Evolutionary conservation across 163 green algal species (phyloP), one percentile per base, ranked within the genome.

Genomic region (Scenedesmus sp.): DNA sequence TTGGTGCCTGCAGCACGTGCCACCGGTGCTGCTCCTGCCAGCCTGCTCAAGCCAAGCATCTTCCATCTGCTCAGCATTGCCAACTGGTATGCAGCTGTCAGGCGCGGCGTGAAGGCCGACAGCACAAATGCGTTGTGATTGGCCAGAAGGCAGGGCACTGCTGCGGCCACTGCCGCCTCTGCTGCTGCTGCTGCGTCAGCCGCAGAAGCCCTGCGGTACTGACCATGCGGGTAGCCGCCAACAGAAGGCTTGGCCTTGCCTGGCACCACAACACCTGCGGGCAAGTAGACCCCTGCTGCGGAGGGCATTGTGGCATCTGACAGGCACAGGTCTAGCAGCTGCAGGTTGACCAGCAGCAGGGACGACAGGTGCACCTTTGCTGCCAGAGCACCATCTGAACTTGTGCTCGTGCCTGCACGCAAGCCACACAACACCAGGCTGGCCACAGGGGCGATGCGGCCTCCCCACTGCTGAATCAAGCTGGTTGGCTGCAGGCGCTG

Each of bases 121-220:
- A 92, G 81, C 61, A 92, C 59, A 83, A 92, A 88, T 6, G 88
- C 81, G 15, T 84, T 89, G 81, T 85, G 37, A 13, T 92, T 89
- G 20, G 73, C 53, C 18, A 61, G 51, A 13, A 92, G 24, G n/a
- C 65, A 56, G 22, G 43, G 43, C 51, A 73, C 46, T 33, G 46
- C 51, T n/a, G 84, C 83, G 0, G 53, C 56, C 1, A 42, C 56
- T 35, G 56, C 56, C 5, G 37, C 46, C 44, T 37, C 82, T n/a
- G 42, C 43, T 61, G 79, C 88, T 51, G 79, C 65, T 73, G 61
- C 81, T 24, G 61, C 51, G 24, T 49, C 35, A 22, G 73, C 49
- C 1, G 73, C 30, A 72, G 59, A 78, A 6, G 40, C 81, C 26
- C 72, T 81, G 42, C 40, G 78, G 40, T 22, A 81, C 42, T 83